Evolutionary conservation across 1,284 basidiomycete genomes (phyloP).

Genomic region (Moniliophthora roreri): DNA sequence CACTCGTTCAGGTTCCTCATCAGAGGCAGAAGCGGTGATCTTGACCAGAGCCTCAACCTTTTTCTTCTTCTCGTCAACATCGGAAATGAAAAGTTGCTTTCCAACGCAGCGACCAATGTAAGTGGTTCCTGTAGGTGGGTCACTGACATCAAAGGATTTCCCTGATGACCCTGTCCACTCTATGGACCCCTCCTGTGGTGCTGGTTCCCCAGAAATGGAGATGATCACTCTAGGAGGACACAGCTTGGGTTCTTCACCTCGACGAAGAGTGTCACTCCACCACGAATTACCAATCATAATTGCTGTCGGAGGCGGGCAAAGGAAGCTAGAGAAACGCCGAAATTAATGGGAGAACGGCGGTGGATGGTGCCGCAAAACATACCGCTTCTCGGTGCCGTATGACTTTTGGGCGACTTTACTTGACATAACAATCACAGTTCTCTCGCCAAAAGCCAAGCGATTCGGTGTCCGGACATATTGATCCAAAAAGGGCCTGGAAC

Average conservation of each 20-base stretch:
- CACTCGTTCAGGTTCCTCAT: constrained; percentile 75
- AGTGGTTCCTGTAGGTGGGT: constrained; percentile 77
- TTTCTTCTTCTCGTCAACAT: constrained; percentile 89
- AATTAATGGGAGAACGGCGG: constrained; percentile 6
- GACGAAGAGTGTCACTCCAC: constrained; percentile 80
- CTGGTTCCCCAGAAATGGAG: constrained; percentile 88
- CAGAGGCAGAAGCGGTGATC: constrained; percentile 80
- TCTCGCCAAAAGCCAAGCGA: constrained; percentile 87
- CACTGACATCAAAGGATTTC: constrained; percentile 79
- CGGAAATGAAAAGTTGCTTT: constrained; percentile 89
- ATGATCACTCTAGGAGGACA: constrained; percentile 84
- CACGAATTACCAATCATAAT: constrained; percentile 94
- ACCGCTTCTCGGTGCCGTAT: constrained; percentile 95
- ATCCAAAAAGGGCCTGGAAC: constrained; percentile 68
- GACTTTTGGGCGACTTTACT: constrained; percentile 97
- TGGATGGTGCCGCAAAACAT: constrained; percentile 19
- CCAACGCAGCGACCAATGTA: constrained; percentile 87
- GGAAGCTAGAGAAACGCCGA: constrained; percentile 56
- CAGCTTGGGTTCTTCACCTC: constrained; percentile 72
- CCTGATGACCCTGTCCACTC: constrained; percentile 85
- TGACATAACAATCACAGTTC: constrained; percentile 94
- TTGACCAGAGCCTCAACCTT: constrained; percentile 90
- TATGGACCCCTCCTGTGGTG: constrained; percentile 78
- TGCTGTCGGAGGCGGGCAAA: constrained; percentile 94
- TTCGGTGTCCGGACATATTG: constrained; percentile 86